Conservation (phyloP, 2,329 filamentous ascomycete species). For the Fusarium haematococcum region DNA sequence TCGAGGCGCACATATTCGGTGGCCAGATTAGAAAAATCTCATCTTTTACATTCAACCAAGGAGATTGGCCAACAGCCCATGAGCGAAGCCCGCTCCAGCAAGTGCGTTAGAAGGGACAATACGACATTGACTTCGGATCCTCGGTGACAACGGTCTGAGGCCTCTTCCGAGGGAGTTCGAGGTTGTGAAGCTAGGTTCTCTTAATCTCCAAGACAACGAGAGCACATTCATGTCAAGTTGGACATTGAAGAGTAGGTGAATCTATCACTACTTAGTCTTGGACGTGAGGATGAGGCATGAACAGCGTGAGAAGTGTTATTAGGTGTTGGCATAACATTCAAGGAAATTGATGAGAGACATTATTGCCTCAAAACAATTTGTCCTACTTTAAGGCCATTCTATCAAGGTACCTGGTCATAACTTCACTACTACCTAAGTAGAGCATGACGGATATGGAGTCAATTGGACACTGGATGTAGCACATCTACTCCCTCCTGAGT, state of each 20-base stretch:
- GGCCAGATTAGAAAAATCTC: constrained; percentile 1
- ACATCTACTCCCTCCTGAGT: not conserved
- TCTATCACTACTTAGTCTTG: not conserved
- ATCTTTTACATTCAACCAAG: not conserved
- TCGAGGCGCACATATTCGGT: not conserved
- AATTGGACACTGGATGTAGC: no score
- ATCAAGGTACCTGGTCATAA: no score
- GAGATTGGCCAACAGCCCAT: not conserved
- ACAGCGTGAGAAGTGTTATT: not conserved
- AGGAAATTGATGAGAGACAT: no score
- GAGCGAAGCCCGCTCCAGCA: not conserved
- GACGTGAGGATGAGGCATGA: not conserved
- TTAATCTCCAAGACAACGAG: not conserved
- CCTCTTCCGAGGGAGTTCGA: not conserved
- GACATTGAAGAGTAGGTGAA: not conserved
- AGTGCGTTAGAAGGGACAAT: not conserved
- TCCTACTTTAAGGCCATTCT: no score
- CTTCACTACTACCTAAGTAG: no score
- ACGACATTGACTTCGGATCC: not conserved
- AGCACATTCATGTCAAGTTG: not conserved
- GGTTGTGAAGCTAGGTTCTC: not conserved
- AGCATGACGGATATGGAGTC: no score
- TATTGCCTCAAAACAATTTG: no score
- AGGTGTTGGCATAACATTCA: not conserved
- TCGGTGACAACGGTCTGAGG: not conserved